A percentile compares a stretch with the other conserved stretches of the same genome.
Evolutionary conservation across 176 grass and related monocot genomes (phyloP).

Genomic region (Juncus effusus): DNA sequence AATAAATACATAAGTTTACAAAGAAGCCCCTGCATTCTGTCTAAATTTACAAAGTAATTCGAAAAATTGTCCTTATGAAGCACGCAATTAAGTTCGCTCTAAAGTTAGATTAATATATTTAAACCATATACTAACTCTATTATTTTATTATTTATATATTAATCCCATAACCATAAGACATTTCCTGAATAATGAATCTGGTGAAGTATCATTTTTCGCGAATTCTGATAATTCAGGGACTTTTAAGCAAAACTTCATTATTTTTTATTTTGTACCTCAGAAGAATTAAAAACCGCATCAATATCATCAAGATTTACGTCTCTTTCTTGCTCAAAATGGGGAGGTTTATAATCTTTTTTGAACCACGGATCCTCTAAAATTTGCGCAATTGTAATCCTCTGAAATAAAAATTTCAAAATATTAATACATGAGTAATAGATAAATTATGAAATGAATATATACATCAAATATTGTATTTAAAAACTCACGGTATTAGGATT

Average conservation of each 20-base stretch:
- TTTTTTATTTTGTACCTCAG: constrained; percentile 47
- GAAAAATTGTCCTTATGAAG: too few species aligned
- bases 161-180: too few species aligned
- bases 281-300: constrained; percentile 78
- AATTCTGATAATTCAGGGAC: too few species aligned
- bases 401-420: constrained; percentile 14
- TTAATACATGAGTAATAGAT: not conserved
- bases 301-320: constrained; percentile 86
- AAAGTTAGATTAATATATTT: too few species aligned
- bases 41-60: too few species aligned
- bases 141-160: too few species aligned
- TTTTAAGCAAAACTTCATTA: not conserved
- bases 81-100: too few species aligned
- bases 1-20: not conserved
- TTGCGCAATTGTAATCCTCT: constrained; percentile 86
- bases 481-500: constrained; percentile 74
- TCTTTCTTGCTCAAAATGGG: constrained; percentile 64
- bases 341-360: constrained; percentile 79
- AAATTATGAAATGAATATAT: constrained; percentile 3
- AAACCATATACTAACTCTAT: too few species aligned
- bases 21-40: too few species aligned
- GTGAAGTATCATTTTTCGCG: too few species aligned
- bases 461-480: constrained; percentile 9
- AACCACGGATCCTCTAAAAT: constrained; percentile 97
- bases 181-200: too few species aligned